Evolutionary conservation across 1,284 basidiomycete genomes (phyloP).

Genomic region (Cronartium ribicola): DNA sequence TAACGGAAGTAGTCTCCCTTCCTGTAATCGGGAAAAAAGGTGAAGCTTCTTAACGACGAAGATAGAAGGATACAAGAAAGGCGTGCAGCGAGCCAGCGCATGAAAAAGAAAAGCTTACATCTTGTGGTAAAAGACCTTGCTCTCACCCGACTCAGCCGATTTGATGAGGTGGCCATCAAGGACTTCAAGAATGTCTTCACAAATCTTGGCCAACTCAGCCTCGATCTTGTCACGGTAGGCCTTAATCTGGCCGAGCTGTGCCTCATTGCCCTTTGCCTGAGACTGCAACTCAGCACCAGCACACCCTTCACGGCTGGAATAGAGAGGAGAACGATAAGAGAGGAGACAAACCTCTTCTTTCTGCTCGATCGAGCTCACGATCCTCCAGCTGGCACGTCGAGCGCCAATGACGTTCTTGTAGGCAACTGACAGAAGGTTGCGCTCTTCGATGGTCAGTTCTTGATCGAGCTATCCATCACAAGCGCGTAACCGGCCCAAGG

Average conservation of each 20-base stretch:
- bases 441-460: conserved; percentile 56
- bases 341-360: conserved; percentile 53
- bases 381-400: conserved; percentile 56
- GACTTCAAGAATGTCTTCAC: conserved; percentile 51
- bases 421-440: conserved; percentile 56
- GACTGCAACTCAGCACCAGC: neutral
- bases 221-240: conserved; percentile 51
- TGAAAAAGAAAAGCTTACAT: conserved; percentile 44
- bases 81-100: neutral
- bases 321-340: neutral
- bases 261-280: conserved; percentile 49
- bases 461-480: conserved; percentile 46
- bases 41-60: neutral
- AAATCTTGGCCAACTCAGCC: conserved; percentile 49
- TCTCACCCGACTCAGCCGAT: conserved; percentile 51
- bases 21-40: conserved; percentile 44
- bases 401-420: conserved; percentile 57
- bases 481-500: neutral
- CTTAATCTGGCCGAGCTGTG: conserved; percentile 50
- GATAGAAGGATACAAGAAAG: neutral
- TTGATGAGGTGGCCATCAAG: conserved; percentile 51
- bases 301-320: neutral
- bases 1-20: conserved; percentile 58
- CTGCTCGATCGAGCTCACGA: conserved; percentile 56
- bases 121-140: conserved; percentile 52